A percentile compares a stretch with the other conserved stretches of the same genome.
phyloP scores from a whole-genome alignment of 2,329 filamentous ascomycete genomes.

The Epichloe aotearoae region DNA sequence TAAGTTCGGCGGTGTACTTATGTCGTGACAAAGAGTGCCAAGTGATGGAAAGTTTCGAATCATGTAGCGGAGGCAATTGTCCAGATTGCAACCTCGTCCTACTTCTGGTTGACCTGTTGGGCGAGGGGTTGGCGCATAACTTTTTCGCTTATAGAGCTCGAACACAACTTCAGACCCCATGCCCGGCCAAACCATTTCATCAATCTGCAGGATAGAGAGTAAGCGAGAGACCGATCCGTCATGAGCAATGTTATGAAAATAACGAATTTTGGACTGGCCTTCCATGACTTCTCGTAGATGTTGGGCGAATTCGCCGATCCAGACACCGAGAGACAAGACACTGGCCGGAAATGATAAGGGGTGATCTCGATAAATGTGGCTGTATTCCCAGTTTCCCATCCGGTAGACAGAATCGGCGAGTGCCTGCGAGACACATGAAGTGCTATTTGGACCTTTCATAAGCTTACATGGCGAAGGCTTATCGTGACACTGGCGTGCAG shows the following conservation, averaged over 20 bases:
- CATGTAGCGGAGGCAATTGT: conserved; percentile 20
- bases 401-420: conserved; percentile 60
- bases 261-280: conserved; percentile 30
- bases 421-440: conserved; percentile 46
- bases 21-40: conserved; percentile 12
- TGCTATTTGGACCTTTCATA: conserved; percentile 29
- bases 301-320: conserved; percentile 55
- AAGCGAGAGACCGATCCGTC: conserved; percentile 59
- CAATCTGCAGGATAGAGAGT: conserved; percentile 56
- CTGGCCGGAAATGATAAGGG: conserved; percentile 48
- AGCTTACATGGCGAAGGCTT: conserved; percentile 59
- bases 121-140: conserved; percentile 2
- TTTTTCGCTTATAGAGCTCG: conserved; percentile 47
- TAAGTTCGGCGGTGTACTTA: background rate
- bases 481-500: conserved; percentile 61
- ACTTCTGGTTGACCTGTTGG: conserved; percentile 10
- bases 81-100: conserved; percentile 12
- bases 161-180: conserved; percentile 73
- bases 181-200: conserved; percentile 71
- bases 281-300: conserved; percentile 44
- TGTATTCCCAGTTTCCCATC: conserved; percentile 70
- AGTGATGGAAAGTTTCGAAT: conserved; percentile 12
- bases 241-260: conserved; percentile 68
- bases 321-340: conserved; percentile 53
- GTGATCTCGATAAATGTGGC: conserved; percentile 59